Percentiles rank a stretch among this genome's conserved stretches.
These are phyloP conservation scores for Takakia lepidozioides DNA, from an alignment of 225 moss, liverwort and hornwort species.

Conservation along the genomic window DNA sequence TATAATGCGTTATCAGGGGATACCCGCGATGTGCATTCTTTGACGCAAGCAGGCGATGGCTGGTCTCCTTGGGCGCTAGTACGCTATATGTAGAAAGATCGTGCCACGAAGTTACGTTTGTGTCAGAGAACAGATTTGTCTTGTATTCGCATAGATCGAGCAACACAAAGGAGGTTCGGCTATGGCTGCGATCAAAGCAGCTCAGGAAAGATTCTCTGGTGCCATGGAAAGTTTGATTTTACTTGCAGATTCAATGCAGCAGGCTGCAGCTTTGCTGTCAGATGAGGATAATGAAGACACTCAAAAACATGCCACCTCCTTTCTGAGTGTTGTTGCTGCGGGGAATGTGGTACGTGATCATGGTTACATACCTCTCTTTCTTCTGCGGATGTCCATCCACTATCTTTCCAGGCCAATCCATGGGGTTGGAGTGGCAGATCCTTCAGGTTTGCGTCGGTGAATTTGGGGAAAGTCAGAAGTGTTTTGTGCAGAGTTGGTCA, in stretches of 20 bases:
- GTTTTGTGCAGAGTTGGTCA: no score
- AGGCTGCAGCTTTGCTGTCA: constrained; percentile 80
- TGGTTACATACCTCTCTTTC: background rate
- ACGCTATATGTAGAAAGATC: no score
- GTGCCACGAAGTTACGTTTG: no score
- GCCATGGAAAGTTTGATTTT: constrained; percentile 89
- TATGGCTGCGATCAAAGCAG: constrained; percentile 48
- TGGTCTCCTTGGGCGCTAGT: no score
- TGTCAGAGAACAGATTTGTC: no score
- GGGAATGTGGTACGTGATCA: constrained; percentile 76
- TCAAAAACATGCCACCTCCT: constrained; percentile 43
- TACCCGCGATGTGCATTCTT: no score
- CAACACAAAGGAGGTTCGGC: no score
- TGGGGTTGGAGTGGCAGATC: constrained; percentile 1
- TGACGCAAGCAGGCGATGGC: no score
- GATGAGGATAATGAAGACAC: constrained; percentile 78
- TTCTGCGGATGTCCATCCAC: constrained; percentile 12
- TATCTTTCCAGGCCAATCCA: constrained; percentile 8
- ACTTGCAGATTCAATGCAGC: constrained; percentile 95
- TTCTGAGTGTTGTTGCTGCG: constrained; percentile 80
- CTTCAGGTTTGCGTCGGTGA: background rate
- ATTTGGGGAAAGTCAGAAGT: no score
- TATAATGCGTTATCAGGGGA: no score
- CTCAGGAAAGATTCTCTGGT: constrained; percentile 35
- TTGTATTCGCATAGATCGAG: no score